Evolutionary conservation across 768 basidiomycete species (phyloP), one percentile per base, ranked within the genome.

Genomic region (Amanita pallidorosea): DNA sequence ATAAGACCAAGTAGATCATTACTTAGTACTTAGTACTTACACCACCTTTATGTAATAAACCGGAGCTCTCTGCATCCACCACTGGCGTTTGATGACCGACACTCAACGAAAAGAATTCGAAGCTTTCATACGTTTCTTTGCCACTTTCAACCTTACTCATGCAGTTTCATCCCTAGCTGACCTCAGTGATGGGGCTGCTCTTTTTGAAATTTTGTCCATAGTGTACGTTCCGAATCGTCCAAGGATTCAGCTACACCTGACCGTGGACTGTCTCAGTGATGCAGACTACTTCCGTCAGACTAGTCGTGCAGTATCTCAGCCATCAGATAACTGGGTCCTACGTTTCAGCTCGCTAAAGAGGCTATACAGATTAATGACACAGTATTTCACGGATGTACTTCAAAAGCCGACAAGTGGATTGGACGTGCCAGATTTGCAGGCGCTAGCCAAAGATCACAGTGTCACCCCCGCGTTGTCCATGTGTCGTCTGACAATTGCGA

Each of bases 261-360:
- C 33, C n/a, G 22, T 15, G 15, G n/a, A 13, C 13, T 27, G 31
- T 31, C 58, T 23, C 60, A 93, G 90, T 56, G 91, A 93, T 68
- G 71, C 73, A 44, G 76, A 82, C 29, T 89, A 89, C 68, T 94
- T 94, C 61, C 77, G 79, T 41, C 77, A 76, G 48, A 67, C 80
- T 4, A 67, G 71, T 17, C 77, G 84, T 9, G 68, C 77, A 5
- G 70, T 81, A 0, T 66, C 75, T 15, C 81, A 87, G 49, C 73
- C 73, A 2, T 79, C 85, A 9, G 89, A 91, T 60, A 93, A 89
- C 66, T 95, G 91, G 91, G 88, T 92, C 51, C 67, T 92, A 29
- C 81, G 90, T 11, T 90, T 92, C 65, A 83, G 76, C 64, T 66
- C 84, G 7, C 76, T 94, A 54, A 94, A 94, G 60, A 79, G 85